phyloP scores from a whole-genome alignment of 2,329 filamentous ascomycete genomes.

The Thelonectria blattea region DNA sequence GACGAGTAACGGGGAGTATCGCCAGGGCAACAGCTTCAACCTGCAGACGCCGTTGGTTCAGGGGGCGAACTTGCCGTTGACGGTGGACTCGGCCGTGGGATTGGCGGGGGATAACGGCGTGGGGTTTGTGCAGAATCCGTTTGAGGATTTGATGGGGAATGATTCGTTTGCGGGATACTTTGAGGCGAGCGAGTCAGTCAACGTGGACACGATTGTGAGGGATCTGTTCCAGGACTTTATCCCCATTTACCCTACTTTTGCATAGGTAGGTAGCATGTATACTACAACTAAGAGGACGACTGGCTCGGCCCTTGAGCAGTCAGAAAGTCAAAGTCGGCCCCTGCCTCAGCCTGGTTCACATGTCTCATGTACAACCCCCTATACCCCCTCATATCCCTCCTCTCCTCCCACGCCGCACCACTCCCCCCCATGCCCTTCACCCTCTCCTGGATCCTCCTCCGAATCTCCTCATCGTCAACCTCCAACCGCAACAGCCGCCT shows the following conservation, averaged over 20 bases:
- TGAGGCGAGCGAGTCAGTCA: conserved; percentile 37
- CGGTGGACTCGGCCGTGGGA: neutral
- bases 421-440: conserved; percentile 46
- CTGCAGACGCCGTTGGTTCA: conserved; percentile 12
- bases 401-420: conserved; percentile 44
- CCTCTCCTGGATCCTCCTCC: conserved; percentile 65
- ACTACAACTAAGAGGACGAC: too few species aligned
- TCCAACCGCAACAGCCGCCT: conserved; percentile 64
- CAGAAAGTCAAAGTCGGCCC: conserved; percentile 68
- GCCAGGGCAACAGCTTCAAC: neutral
- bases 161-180: conserved; percentile 40
- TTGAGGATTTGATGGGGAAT: conserved; percentile 35
- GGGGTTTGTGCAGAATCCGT: conserved; percentile 25
- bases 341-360: conserved; percentile 65
- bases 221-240: conserved; percentile 47
- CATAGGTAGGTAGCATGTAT: neutral
- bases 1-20: neutral
- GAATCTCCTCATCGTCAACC: conserved; percentile 73
- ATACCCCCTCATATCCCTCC: conserved; percentile 58
- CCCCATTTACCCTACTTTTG: conserved; percentile 34
- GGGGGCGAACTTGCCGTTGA: conserved; percentile 4
- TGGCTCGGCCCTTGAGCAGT: conserved; percentile 49
- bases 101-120: conserved; percentile 6
- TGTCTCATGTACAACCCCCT: conserved; percentile 63
- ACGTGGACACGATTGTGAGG: conserved; percentile 43